Conservation (phyloP, 2,329 filamentous ascomycete species). For the Magnaporthiopsis incrustans region DNA sequence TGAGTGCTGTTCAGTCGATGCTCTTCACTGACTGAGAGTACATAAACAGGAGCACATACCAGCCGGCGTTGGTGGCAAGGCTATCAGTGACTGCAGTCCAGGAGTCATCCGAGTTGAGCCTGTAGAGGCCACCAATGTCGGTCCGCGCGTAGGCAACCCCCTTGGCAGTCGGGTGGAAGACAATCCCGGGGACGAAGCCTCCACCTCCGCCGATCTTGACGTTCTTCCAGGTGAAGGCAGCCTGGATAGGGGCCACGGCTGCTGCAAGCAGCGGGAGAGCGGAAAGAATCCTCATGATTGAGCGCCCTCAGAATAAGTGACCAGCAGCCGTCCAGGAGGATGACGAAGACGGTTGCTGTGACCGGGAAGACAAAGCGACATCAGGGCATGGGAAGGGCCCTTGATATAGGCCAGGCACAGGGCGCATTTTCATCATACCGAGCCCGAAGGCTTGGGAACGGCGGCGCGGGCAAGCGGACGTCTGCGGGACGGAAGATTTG, state of each 20-base stretch:
- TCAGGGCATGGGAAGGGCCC: neutral
- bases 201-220: constrained; percentile 47
- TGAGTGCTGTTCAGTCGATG: constrained; percentile 14
- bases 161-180: constrained; percentile 44
- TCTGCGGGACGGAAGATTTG: neutral
- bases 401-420: neutral
- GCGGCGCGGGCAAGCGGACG: neutral
- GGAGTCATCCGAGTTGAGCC: constrained; percentile 44
- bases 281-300: neutral
- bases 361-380: neutral
- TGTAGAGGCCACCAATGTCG: constrained; percentile 50
- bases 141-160: constrained; percentile 48
- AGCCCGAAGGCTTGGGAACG: neutral
- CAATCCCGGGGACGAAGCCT: constrained; percentile 47
- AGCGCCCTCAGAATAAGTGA: neutral
- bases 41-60: constrained; percentile 23
- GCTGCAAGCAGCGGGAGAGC: constrained; percentile 7
- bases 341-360: neutral
- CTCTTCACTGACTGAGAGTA: neutral
- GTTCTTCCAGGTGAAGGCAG: constrained; percentile 37
- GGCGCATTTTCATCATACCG: neutral
- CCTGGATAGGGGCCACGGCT: constrained; percentile 18
- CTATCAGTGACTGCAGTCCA: constrained; percentile 47
- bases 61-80: constrained; percentile 33
- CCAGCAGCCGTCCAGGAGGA: neutral